Evolutionary conservation across 345 rosid species (phyloP).

Genomic region (Erodium maritimum): DNA sequence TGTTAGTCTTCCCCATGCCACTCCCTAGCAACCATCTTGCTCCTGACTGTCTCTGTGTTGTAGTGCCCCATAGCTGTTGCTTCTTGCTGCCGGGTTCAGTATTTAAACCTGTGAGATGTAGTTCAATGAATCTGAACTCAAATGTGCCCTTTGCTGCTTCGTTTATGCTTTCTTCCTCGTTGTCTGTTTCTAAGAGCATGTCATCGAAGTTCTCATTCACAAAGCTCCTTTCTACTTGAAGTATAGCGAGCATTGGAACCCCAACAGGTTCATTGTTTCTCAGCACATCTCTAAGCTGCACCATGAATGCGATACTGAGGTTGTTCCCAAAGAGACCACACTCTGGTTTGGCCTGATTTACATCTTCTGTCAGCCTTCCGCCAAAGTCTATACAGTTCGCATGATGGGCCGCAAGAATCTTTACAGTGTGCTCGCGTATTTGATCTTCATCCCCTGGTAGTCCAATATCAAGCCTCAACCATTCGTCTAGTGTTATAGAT

Average conservation of each 20-base stretch:
- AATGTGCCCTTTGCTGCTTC: slow-evolving; percentile 10
- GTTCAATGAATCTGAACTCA: slow-evolving; percentile 32
- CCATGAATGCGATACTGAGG: slow-evolving; percentile 38
- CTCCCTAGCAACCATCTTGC: slow-evolving; percentile 53
- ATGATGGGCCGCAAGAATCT: slow-evolving; percentile 27
- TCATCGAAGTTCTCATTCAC: slow-evolving; percentile 12
- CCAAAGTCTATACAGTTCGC: slow-evolving; percentile 22
- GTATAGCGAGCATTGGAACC: slow-evolving; percentile 57
- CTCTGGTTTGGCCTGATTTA: slow-evolving; percentile 17
- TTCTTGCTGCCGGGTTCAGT: slow-evolving; percentile 22
- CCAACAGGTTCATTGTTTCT: slow-evolving; percentile 61
- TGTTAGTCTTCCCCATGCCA: slow-evolving; percentile 34
- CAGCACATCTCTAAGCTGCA: slow-evolving; percentile 63
- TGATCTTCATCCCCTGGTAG: slow-evolving; percentile 18
- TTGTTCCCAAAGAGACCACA: slow-evolving; percentile 28
- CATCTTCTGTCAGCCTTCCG: slow-evolving; percentile 13
- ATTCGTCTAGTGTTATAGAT: slow-evolving; percentile 44
- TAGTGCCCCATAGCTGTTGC: slow-evolving; percentile 42
- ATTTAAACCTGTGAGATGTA: slow-evolving; percentile 52
- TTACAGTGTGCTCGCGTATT: slow-evolving; percentile 14
- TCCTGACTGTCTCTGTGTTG: slow-evolving; percentile 45
- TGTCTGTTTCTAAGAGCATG: slow-evolving; percentile 14
- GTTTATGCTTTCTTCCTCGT: slow-evolving; percentile 2
- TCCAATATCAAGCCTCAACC: slow-evolving; percentile 48
- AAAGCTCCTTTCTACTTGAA: slow-evolving; percentile 44